Conservation (phyloP, 129 eudicot genomes). For the Erigeron canadensis region DNA sequence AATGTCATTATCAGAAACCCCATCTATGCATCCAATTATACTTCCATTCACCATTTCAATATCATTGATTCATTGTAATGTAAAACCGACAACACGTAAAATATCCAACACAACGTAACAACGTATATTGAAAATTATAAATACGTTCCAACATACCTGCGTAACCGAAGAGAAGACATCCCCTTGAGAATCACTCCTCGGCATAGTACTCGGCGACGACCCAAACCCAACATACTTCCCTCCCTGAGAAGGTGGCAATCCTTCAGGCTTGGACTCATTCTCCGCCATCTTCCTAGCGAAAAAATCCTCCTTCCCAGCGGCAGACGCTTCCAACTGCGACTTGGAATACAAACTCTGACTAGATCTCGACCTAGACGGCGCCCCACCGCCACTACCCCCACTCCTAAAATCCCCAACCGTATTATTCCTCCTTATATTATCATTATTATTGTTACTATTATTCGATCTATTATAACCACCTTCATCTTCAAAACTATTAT, state of each 20-base stretch:
- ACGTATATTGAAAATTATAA: neutral
- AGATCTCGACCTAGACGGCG: conserved; percentile 64
- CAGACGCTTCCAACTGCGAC: conserved; percentile 61
- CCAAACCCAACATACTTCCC: conserved; percentile 97
- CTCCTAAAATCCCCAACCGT: conserved; percentile 78
- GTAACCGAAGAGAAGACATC: conserved; percentile 68
- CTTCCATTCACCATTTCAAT: too few relatives aligned
- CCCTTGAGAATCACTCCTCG: conserved; percentile 50
- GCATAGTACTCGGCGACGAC: conserved; percentile 48
- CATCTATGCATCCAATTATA: neutral
- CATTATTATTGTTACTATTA: neutral
- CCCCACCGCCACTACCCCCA: conserved; percentile 44
- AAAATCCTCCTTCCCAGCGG: conserved; percentile 65
- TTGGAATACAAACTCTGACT: conserved; percentile 56
- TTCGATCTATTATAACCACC: neutral
- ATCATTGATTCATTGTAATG: too few relatives aligned
- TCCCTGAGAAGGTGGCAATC: conserved; percentile 80
- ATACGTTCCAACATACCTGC: conserved; percentile 46
- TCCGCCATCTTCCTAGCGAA: conserved; percentile 76
- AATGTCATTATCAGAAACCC: neutral
- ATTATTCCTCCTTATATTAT: conserved; percentile 63
- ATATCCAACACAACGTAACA: neutral
- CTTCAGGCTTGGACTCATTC: conserved; percentile 66
- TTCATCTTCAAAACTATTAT: conserved; percentile 36
- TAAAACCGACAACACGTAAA: neutral